Percentiles rank a stretch among this genome's conserved stretches.
Evolutionary conservation across 2,329 filamentous ascomycete genomes (phyloP).

Genomic region (Colletotrichum eremochloae): DNA sequence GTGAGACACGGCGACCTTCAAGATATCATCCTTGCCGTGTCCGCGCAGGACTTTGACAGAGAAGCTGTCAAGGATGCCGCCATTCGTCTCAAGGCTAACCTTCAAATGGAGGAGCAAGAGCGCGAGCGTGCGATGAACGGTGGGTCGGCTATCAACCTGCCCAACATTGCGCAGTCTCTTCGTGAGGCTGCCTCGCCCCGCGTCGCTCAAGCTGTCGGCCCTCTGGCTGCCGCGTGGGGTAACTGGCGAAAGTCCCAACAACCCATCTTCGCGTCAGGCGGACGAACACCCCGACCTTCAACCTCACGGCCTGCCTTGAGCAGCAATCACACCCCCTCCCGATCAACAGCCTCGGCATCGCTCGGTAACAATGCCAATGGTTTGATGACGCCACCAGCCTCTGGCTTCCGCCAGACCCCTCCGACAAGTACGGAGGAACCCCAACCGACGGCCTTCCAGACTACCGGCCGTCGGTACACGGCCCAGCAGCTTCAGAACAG

Average conservation of each 20-base stretch:
- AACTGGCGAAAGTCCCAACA: constrained; percentile 86
- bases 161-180: constrained; percentile 82
- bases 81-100: constrained; percentile 91
- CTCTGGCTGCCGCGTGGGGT: constrained; percentile 90
- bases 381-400: constrained; percentile 90
- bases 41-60: constrained; percentile 80
- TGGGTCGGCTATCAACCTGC: constrained; percentile 75
- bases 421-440: constrained; percentile 55
- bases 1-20: constrained; percentile 92
- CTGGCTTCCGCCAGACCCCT: constrained; percentile 74
- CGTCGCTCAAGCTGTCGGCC: constrained; percentile 84
- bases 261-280: constrained; percentile 57
- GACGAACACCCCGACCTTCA: constrained; percentile 20
- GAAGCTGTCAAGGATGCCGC: constrained; percentile 88
- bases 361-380: constrained; percentile 70
- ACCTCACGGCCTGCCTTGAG: constrained; percentile 51
- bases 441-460: constrained; percentile 73
- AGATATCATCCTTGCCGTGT: constrained; percentile 87
- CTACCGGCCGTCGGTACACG: constrained; percentile 70
- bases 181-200: constrained; percentile 84
- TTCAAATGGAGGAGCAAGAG: constrained; percentile 98
- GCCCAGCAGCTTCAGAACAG: constrained; percentile 62
- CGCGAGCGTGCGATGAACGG: constrained; percentile 86
- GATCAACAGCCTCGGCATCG: constrained; percentile 61
- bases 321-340: constrained; percentile 69